Evolutionary conservation across 805 yeast species (phyloP).

Genomic region (Sporopachydermia lactativora): DNA sequence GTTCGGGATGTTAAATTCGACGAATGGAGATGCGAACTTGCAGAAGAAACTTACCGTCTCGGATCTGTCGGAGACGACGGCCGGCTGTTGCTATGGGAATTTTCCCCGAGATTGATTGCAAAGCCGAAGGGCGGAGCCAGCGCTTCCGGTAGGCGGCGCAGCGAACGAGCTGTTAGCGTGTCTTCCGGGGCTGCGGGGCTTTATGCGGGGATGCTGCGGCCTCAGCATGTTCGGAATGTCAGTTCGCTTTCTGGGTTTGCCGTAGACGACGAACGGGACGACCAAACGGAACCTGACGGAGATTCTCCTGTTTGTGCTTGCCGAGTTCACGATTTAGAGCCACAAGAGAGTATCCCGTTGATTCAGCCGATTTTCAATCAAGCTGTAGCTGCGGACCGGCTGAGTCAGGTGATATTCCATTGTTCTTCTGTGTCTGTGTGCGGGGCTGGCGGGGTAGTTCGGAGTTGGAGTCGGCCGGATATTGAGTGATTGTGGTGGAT

Average conservation of each 20-base stretch:
- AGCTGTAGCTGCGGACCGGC: neutral
- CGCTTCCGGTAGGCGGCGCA: neutral
- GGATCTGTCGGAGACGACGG: conserved; percentile 48
- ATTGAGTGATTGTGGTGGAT: too few relatives aligned
- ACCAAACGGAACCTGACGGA: neutral
- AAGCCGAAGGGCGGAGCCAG: conserved; percentile 9
- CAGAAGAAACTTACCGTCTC: conserved; percentile 28
- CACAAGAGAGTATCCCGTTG: neutral
- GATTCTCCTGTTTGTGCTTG: neutral
- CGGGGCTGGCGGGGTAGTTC: neutral
- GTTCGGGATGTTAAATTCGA: conserved; percentile 32
- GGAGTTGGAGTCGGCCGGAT: neutral
- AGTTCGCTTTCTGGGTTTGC: neutral
- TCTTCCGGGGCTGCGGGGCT: neutral
- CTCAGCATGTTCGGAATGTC: conserved; percentile 1
- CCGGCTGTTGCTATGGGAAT: conserved; percentile 36
- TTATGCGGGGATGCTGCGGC: neutral
- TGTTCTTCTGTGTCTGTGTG: neutral
- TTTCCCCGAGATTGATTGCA: conserved; percentile 29
- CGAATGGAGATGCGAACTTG: conserved; percentile 20
- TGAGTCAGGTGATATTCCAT: neutral
- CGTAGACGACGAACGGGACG: neutral
- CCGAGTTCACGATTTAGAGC: neutral
- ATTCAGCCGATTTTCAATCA: neutral
- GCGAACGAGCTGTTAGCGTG: neutral